Base-by-base conservation (phyloP, 2,329 filamentous ascomycete genomes). In the Incumbomyces delicatus region DNA sequence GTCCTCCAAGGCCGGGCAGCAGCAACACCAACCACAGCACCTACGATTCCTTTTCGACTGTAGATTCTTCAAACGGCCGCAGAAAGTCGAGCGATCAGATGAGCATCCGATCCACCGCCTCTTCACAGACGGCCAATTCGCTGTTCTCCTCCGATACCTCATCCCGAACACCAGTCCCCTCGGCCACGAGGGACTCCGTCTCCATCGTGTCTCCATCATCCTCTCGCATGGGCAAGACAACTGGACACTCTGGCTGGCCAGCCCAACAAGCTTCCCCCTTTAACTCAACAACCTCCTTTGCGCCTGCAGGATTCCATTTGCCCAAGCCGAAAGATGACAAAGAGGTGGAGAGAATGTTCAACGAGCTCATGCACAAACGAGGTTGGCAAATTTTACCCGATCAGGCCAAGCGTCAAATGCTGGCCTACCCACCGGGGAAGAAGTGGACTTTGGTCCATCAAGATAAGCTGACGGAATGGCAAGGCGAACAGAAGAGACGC, bases 401-500 rank as follows among this genome's bases (percentile, higher is more conserved):
- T 61, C 87, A 95, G 69, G 92, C 92, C 27, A 80, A 85, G 57
- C 77, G 90, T 51, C 92, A 96, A 70, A 96, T 98, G 90, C 78
- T 92, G 67, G 88, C 88, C 32, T 96, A 98, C 63, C 87, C 89
- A 12, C 78, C 92, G 7, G 79, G 82, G 54, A 96, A 96, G 74
- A 98, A 96, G 68, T 98, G 92, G 92, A 95, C 88, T 1, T 71
- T 98, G 50, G 85, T 98, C 43, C 85, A 96, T 63, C 90, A 98
- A 67, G 92, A 98, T 68, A 83, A 87, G 52, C 74, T 98, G 57
- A 87, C 87, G 6, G 90, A 96, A 66, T 86, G 83, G 76, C 89
- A 96, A 71, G 87, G 88, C 35, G 90, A 96, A 61, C 87, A 95
- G 67, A 95, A 90, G 67, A 80, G 89, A 57, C 76, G 86, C 56